Evolutionary conservation across 2,329 filamentous ascomycete species (phyloP), one percentile per base, ranked within the genome.

Genomic region (Alternaria hordeiaustralica): DNA sequence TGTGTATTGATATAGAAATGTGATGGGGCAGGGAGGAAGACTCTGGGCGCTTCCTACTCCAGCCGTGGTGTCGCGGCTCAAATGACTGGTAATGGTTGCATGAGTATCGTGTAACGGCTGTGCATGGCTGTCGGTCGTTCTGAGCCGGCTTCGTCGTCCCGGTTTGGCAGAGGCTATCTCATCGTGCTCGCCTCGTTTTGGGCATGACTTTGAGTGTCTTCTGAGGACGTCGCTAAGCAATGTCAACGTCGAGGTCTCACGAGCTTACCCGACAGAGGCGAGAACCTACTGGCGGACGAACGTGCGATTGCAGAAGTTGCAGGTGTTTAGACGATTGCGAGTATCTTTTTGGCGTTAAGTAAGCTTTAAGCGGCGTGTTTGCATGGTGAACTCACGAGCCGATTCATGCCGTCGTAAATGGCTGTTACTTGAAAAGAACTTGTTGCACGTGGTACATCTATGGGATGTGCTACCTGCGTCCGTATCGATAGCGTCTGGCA

Each of bases 1-100:
- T 13, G 67, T 68, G 20, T 68, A 68, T 21, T 58, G 53, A 23
- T 60, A 23, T n/a, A 70, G 25, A 18, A 70, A 70, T 2, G 59
- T 55, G 9, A 68, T 56, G 10, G 49, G 65, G 12, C 15, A 63
- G 11, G 15, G 21, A 18, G 4, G 12, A 18, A 30, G 51, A 18
- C 12, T 18, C 30, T 20, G 25, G n/a, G 13, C 4, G 33, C 15
- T 45, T 25, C 33, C 21, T 18, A 6, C 11, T 13, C 8, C 15
- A 18, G 13, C 33, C 20, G 20, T 41, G 12, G 5, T 25, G 1
- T 41, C 28, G 33, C 28, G 7, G 33, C 33, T 20, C 13, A 5
- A 10, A 20, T 28, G 9, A 11, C 25, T 44, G 8, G 10, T 1
- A 6, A 7, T 20, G 6, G 6, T 44, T 4, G 15, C 7, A 11